Conservation (phyloP, 495 filamentous ascomycete genomes). For the Penicillium arizonense region DNA sequence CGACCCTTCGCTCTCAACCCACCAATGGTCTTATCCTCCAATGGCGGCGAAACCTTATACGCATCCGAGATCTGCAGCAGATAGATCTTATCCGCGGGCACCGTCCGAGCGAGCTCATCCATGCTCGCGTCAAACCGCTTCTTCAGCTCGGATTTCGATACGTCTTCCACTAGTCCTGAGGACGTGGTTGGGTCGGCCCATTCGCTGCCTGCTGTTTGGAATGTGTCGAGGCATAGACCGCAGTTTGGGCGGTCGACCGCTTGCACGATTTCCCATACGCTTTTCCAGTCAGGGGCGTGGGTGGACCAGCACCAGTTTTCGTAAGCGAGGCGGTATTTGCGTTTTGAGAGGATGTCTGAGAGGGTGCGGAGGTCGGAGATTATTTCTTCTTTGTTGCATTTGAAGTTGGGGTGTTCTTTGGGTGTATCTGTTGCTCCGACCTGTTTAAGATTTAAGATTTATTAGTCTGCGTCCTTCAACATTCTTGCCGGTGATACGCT, state of each 20-base stretch:
- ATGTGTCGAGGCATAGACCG: constrained; percentile 79
- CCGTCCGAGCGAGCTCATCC: constrained; percentile 47
- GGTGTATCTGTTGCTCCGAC: constrained; percentile 70
- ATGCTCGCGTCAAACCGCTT: constrained; percentile 52
- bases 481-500: background rate
- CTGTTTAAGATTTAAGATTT: constrained; percentile 21
- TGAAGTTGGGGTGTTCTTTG: constrained; percentile 38
- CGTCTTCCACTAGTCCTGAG: constrained; percentile 55
- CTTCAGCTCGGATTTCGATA: constrained; percentile 41
- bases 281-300: constrained; percentile 63
- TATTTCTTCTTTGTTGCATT: constrained; percentile 41
- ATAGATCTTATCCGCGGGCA: constrained; percentile 72
- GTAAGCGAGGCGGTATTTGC: constrained; percentile 63
- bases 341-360: constrained; percentile 57
- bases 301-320: constrained; percentile 87
- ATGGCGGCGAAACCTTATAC: constrained; percentile 57
- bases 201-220: constrained; percentile 74
- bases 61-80: constrained; percentile 77
- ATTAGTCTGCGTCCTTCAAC: background rate
- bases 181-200: constrained; percentile 71
- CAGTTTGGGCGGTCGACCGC: constrained; percentile 62
- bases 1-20: constrained; percentile 57
- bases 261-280: constrained; percentile 65
- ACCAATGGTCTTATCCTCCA: constrained; percentile 41
- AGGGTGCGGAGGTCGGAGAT: constrained; percentile 62